These are phyloP conservation scores for Ganoderma boninense DNA, from an alignment of 1,284 basidiomycete species.

Conservation along the genomic window DNA sequence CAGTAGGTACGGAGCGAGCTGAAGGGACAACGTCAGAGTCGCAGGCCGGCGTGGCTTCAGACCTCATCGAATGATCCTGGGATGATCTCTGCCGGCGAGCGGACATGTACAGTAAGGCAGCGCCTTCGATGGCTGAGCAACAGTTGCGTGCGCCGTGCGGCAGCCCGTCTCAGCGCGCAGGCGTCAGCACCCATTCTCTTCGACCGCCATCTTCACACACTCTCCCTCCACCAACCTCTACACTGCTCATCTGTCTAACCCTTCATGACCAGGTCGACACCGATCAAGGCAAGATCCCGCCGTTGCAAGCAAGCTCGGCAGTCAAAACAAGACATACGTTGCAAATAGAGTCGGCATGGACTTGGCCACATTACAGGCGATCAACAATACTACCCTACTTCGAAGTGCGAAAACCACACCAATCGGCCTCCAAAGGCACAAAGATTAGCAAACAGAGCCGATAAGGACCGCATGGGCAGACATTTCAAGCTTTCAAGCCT, in stretches of 20 bases:
- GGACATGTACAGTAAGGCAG: neutral
- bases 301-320: neutral
- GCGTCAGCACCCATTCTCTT: constrained; percentile 20
- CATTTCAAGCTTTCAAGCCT: constrained; percentile 32
- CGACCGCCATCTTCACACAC: constrained; percentile 20
- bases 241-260: neutral
- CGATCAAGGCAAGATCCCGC: neutral
- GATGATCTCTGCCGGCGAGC: constrained; percentile 2
- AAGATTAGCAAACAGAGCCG: constrained; percentile 14
- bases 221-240: neutral
- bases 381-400: constrained; percentile 28
- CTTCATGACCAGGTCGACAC: neutral
- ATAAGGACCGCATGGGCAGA: constrained; percentile 16
- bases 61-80: neutral
- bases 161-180: constrained; percentile 8
- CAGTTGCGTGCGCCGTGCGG: constrained; percentile 4
- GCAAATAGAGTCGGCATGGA: neutral
- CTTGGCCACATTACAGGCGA: constrained; percentile 21
- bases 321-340: neutral
- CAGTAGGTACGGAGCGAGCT: neutral
- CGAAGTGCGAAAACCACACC: constrained; percentile 19
- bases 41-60: neutral
- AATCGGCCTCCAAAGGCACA: constrained; percentile 3
- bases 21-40: neutral
- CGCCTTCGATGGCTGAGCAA: neutral